A percentile compares a stretch with the other conserved stretches of the same genome.
phyloP scores from a whole-genome alignment of 495 filamentous ascomycete genomes.

The Recurvomyces mirabilis region DNA sequence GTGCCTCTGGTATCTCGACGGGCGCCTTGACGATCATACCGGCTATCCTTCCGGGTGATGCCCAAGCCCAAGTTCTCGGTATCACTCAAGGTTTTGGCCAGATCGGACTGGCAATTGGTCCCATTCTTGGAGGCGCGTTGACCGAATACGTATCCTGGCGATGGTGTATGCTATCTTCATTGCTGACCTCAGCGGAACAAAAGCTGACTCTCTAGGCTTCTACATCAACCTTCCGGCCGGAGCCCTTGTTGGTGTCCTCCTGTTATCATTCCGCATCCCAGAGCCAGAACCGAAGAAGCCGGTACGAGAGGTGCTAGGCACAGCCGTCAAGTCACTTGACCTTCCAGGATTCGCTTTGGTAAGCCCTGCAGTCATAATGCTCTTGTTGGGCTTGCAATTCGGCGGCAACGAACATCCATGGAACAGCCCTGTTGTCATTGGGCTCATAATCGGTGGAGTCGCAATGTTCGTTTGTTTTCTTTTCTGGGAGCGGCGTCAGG shows the following conservation, averaged over 20 bases:
- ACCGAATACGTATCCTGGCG: slow-evolving; percentile 28
- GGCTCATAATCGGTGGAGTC: slow-evolving; percentile 12
- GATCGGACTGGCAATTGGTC: slow-evolving; percentile 26
- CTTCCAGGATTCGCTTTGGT: slow-evolving; percentile 37
- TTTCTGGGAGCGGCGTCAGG: slow-evolving; percentile 14
- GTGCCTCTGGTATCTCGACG: slow-evolving; percentile 12
- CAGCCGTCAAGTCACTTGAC: slow-evolving; percentile 30
- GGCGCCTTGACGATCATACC: slow-evolving; percentile 12
- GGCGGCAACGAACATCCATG: slow-evolving; percentile 41
- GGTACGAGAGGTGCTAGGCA: slow-evolving; percentile 8
- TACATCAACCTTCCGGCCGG: slow-evolving; percentile 22
- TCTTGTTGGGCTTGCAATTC: slow-evolving; percentile 44
- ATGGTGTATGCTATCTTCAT: slow-evolving; percentile 23
- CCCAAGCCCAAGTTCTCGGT: slow-evolving; percentile 8
- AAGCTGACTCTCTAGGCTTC: slow-evolving; percentile 10
- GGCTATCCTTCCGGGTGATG: slow-evolving; percentile 14
- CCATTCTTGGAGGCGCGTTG: slow-evolving; percentile 28
- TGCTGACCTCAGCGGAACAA: neutral
- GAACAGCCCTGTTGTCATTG: slow-evolving; percentile 29
- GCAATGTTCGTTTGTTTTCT: slow-evolving; percentile 12
- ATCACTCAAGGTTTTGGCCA: slow-evolving; percentile 26
- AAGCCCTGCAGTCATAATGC: slow-evolving; percentile 35
- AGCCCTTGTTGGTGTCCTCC: slow-evolving; percentile 7
- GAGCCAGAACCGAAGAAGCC: slow-evolving; percentile 12
- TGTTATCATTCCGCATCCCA: slow-evolving; percentile 14